Evolutionary conservation across 768 basidiomycete genomes (phyloP), one percentile per base, ranked within the genome.

Genomic region (Wakefieldia striispora): DNA sequence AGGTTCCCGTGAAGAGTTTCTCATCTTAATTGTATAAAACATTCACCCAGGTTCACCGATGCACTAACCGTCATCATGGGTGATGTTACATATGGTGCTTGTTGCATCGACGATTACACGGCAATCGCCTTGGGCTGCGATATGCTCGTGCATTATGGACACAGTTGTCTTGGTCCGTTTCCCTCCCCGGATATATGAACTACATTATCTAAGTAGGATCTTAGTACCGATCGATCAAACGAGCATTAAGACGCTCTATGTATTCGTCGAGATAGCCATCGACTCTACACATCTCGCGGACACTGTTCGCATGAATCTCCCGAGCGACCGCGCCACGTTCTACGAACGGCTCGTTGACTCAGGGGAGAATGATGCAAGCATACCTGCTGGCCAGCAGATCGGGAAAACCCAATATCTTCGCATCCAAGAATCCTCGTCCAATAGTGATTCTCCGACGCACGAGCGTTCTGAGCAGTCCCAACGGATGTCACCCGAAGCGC

Each of bases 81-180:
- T 17, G 95, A 99, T 71, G 95, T 99, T 17, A 99, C 95, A 0
- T 98, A 98, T 59, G 95, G 97, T 9, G 97, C 97, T 29, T 99
- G 97, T 68, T 99, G 97, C 64, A 85, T 99, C 55, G 97, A 99
- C 66, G 97, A 98, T 67, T 98, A 91, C 65, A 97, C 97, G 1
- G 95, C 97, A 2, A 81, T 90, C 38, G 95, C 94, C 8, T 74
- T 98, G 47, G 97, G 95, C 2, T 97, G 95, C 62, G 97, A 99
- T 70, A 94, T 98, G 91, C 79, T 99, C 26, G 80, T 99, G 1
- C 97, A 99, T 65, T 99, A 99, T 67, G 97, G 97, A 0, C 97
- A 98, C 69, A 93, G 90, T 53, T 99, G 97, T 73, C 81, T 99
- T 41, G 92, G 95, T 97, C 52, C 52, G 83, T 40, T 23, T 23